These are phyloP conservation scores for Capsella bursapastoris DNA, from an alignment of 345 rosid genomes.

Conservation along the genomic window DNA sequence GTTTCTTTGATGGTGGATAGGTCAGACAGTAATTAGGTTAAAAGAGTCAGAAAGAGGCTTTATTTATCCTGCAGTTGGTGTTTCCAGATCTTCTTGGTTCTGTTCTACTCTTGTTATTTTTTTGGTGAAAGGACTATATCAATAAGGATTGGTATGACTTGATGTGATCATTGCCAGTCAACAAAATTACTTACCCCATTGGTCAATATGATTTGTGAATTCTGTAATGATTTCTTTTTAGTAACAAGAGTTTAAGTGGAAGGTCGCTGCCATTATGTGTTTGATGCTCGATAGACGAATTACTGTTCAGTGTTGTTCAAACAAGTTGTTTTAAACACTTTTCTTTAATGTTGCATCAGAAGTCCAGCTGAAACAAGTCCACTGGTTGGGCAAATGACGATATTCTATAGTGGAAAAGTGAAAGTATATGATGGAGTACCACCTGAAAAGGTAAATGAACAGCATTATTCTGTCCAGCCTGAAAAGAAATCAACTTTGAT, in stretches of 20 bases:
- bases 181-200: background rate
- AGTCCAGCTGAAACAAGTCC: conserved; percentile 54
- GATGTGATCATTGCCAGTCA: conserved; percentile 11
- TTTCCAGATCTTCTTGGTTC: conserved; percentile 21
- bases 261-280: conserved; percentile 2
- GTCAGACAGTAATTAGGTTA: conserved; percentile 4
- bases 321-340: conserved; percentile 23
- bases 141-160: background rate
- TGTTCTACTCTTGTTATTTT: background rate
- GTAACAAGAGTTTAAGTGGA: background rate
- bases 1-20: background rate
- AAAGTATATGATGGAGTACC: conserved; percentile 86
- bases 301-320: background rate
- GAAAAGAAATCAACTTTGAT: conserved; percentile 43
- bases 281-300: background rate
- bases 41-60: background rate
- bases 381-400: conserved; percentile 74
- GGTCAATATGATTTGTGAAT: conserved; percentile 12
- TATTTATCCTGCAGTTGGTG: conserved; percentile 11
- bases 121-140: background rate
- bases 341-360: conserved; percentile 50
- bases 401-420: conserved; percentile 92
- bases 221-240: background rate
- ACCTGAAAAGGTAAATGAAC: conserved; percentile 75
- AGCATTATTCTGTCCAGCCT: conserved; percentile 49